These are phyloP conservation scores for Claviceps humidiphila DNA, from an alignment of 2,329 filamentous ascomycete species.

Conservation along the genomic window DNA sequence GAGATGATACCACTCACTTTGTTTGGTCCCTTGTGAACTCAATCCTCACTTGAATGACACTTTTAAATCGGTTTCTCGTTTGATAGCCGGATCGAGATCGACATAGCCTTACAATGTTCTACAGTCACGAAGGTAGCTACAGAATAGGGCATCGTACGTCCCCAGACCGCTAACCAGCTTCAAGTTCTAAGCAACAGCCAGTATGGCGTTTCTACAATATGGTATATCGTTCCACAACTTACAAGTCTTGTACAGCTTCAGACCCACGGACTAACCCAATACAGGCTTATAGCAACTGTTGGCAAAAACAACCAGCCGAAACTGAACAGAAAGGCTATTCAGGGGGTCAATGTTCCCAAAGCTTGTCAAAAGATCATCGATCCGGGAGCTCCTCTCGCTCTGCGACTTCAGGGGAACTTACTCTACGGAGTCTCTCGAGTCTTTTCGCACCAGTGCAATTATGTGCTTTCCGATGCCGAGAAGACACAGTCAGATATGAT, in stretches of 20 bases:
- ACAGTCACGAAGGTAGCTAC: constrained; percentile 72
- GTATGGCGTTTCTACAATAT: constrained; percentile 89
- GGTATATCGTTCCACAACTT: constrained; percentile 39
- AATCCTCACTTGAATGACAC: neutral
- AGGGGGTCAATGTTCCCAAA: constrained; percentile 73
- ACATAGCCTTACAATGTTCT: constrained; percentile 55
- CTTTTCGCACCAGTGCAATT: constrained; percentile 75
- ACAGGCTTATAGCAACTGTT: constrained; percentile 81
- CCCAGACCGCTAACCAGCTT: constrained; percentile 12
- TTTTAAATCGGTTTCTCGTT: neutral
- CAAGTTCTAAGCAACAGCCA: constrained; percentile 69
- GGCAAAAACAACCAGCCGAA: constrained; percentile 61
- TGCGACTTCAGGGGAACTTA: constrained; percentile 80
- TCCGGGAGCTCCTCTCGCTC: constrained; percentile 69
- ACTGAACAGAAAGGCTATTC: constrained; percentile 73
- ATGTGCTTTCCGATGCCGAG: constrained; percentile 70
- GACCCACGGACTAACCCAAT: neutral
- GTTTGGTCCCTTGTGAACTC: neutral
- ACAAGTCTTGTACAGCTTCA: too few species aligned
- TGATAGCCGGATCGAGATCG: neutral
- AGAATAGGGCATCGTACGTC: neutral
- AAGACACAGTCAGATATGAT: constrained; percentile 62
- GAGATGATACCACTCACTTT: too few species aligned
- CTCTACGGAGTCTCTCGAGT: constrained; percentile 78
- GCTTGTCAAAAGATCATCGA: constrained; percentile 82